Conservation (phyloP, 2,329 filamentous ascomycete species). For the Penicillium verrucosum region DNA sequence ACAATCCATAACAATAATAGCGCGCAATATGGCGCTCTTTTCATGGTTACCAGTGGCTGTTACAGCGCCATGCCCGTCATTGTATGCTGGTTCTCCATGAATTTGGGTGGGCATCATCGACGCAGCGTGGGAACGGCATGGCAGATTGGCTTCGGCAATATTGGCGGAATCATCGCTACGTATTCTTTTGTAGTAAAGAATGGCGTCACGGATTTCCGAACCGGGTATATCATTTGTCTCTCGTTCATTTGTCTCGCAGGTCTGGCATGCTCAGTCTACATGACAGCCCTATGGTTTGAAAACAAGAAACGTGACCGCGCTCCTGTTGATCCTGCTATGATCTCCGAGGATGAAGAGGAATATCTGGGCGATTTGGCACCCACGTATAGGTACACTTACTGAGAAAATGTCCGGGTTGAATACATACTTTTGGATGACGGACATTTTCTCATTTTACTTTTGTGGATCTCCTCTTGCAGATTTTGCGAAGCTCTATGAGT, state of each 20-base stretch:
- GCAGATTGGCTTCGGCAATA: slow-evolving; percentile 75
- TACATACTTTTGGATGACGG: neutral
- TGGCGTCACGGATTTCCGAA: slow-evolving; percentile 60
- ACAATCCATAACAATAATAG: slow-evolving; percentile 59
- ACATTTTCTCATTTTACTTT: neutral
- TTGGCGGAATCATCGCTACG: slow-evolving; percentile 74
- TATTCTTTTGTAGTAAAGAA: slow-evolving; percentile 67
- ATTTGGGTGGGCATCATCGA: slow-evolving; percentile 68
- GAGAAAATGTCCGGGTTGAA: neutral
- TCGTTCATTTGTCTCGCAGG: slow-evolving; percentile 69
- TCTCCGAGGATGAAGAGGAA: slow-evolving; percentile 35
- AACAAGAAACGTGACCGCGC: slow-evolving; percentile 41
- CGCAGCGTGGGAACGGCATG: slow-evolving; percentile 69
- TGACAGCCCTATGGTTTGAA: slow-evolving; percentile 35
- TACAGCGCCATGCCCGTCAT: slow-evolving; percentile 90
- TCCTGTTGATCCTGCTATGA: slow-evolving; percentile 21
- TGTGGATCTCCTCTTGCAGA: neutral
- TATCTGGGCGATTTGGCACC: slow-evolving; percentile 42
- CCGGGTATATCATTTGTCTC: slow-evolving; percentile 74
- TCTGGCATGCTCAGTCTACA: slow-evolving; percentile 45
- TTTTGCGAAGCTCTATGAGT: neutral
- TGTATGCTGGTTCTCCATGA: slow-evolving; percentile 81
- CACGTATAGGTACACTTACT: slow-evolving; percentile 42
- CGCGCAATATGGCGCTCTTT: slow-evolving; percentile 75
- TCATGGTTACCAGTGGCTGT: slow-evolving; percentile 73